Evolutionary conservation across 306 rosid genomes (phyloP).

Genomic region (Begonia masoniana): DNA sequence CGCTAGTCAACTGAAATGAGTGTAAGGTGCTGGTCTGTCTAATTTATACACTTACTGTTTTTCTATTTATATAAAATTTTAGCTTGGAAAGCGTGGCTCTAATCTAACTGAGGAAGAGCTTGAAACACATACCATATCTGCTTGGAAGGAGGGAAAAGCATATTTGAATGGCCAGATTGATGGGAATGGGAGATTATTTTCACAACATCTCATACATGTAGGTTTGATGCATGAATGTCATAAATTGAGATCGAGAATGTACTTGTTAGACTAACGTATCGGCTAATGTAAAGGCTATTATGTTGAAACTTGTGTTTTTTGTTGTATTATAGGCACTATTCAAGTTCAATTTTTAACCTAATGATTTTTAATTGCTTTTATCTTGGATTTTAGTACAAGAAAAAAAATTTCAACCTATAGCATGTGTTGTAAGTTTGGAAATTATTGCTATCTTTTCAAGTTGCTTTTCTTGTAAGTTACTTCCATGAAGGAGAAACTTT

Average conservation of each 20-base stretch:
- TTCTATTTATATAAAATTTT: slow-evolving; percentile 6
- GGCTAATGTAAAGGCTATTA: background rate
- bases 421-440: too few relatives aligned
- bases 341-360: background rate
- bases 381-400: too few relatives aligned
- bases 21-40: too few relatives aligned
- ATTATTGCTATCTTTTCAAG: too few relatives aligned
- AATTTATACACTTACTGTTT: too few relatives aligned
- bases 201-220: slow-evolving; percentile 63
- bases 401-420: too few relatives aligned
- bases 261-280: background rate
- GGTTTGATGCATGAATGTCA: slow-evolving; percentile 15
- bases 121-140: slow-evolving; percentile 94
- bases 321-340: too few relatives aligned
- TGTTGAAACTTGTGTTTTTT: background rate
- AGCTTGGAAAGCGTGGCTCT: slow-evolving; percentile 95
- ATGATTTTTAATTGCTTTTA: background rate
- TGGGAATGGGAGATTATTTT: slow-evolving; percentile 45
- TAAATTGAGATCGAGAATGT: background rate
- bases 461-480: too few relatives aligned
- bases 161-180: slow-evolving; percentile 55
- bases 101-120: slow-evolving; percentile 97
- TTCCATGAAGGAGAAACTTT: background rate
- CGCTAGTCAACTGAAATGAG: background rate
- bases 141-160: slow-evolving; percentile 94